phyloP scores from a whole-genome alignment of 108 stramenopile genomes.

The Aurantiochytrium sp. region DNA sequence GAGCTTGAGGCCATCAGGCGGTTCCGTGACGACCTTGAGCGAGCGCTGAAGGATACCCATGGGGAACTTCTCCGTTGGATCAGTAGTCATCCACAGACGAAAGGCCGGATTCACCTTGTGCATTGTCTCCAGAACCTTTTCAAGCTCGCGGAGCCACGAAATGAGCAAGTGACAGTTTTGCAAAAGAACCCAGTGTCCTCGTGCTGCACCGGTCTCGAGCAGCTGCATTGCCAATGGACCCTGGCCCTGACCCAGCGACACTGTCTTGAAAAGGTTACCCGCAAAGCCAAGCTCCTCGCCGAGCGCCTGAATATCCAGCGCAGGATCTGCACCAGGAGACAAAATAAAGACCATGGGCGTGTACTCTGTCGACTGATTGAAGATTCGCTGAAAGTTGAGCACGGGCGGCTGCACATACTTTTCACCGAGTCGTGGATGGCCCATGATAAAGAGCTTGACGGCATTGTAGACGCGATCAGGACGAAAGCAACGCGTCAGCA shows the following conservation, averaged over 20 bases:
- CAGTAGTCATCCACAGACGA: constrained; percentile 65
- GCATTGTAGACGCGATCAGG: constrained; percentile 64
- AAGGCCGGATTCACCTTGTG: constrained; percentile 44
- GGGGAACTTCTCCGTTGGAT: constrained; percentile 65
- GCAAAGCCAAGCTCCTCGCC: constrained; percentile 57
- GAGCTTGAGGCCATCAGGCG: constrained; percentile 65
- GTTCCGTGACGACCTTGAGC: constrained; percentile 65
- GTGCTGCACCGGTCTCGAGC: constrained; percentile 50
- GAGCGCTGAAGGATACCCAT: constrained; percentile 61
- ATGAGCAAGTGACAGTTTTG: constrained; percentile 64
- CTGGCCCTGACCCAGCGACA: constrained; percentile 61
- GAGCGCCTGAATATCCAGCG: constrained; percentile 53
- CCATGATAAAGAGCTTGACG: constrained; percentile 52
- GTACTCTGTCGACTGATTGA: constrained; percentile 30
- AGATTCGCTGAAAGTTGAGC: constrained; percentile 54
- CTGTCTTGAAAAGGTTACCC: constrained; percentile 43
- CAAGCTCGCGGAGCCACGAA: constrained; percentile 56
- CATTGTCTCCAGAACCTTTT: constrained; percentile 52
- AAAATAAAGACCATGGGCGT: constrained; percentile 66
- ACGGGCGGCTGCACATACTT: constrained; percentile 65
- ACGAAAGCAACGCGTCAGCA: constrained; percentile 51
- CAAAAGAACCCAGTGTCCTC: constrained; percentile 63
- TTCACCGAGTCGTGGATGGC: constrained; percentile 37
- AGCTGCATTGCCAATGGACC: constrained; percentile 55
- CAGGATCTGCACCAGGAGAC: constrained; percentile 59